phyloP scores from a whole-genome alignment of 768 basidiomycete species.

The Gymnopilus junonius region DNA sequence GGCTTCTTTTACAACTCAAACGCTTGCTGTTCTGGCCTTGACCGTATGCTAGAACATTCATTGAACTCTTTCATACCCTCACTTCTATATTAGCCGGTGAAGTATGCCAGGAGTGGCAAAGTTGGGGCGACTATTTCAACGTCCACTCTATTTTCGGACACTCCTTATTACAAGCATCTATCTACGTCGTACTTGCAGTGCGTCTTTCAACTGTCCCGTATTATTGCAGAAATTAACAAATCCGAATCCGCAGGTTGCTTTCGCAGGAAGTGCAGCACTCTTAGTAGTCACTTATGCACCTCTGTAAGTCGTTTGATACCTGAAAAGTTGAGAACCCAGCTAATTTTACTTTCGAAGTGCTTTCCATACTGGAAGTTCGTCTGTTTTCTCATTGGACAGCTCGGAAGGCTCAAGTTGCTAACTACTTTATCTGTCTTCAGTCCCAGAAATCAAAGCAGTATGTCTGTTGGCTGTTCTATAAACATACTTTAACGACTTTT shows the following conservation, averaged over 20 bases:
- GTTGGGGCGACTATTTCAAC: constrained; percentile 65
- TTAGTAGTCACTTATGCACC: constrained; percentile 71
- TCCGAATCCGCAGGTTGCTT: constrained; percentile 51
- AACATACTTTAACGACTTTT: not conserved
- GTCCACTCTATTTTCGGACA: constrained; percentile 59
- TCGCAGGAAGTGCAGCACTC: constrained; percentile 65
- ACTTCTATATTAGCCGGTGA: constrained; percentile 57
- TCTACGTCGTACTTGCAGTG: constrained; percentile 70
- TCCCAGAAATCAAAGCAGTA: constrained; percentile 82
- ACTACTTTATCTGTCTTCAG: constrained; percentile 33
- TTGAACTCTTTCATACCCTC: constrained; percentile 11
- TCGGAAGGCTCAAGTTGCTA: not conserved
- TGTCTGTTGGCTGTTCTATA: constrained; percentile 20
- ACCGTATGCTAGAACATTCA: constrained; percentile 43
- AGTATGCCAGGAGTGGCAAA: constrained; percentile 66
- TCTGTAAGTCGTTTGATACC: constrained; percentile 49
- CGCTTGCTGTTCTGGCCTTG: constrained; percentile 70
- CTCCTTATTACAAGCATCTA: constrained; percentile 65
- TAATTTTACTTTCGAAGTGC: constrained; percentile 45
- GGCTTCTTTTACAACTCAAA: constrained; percentile 77
- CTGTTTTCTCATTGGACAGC: not conserved
- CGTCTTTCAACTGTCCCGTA: constrained; percentile 25
- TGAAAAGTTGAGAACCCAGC: not conserved
- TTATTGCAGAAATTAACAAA: not conserved
- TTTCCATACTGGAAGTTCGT: constrained; percentile 81